Evolutionary conservation across 768 basidiomycete species (phyloP).

Genomic region (Lactarius evosmus): DNA sequence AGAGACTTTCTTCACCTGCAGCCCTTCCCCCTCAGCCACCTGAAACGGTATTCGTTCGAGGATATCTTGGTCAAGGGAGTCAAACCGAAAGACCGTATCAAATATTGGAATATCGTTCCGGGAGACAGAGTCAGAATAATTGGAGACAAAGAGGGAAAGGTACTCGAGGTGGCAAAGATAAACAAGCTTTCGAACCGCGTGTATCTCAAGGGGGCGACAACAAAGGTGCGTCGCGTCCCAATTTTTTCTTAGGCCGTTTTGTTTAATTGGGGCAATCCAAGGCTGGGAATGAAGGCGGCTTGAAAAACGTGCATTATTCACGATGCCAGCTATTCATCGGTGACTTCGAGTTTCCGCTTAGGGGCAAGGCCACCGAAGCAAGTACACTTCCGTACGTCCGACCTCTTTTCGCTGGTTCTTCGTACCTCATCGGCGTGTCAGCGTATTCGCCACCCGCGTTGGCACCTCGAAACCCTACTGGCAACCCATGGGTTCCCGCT

Average conservation of each 20-base stretch:
- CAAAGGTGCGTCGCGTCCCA: conserved; percentile 32
- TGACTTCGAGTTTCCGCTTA: conserved; percentile 56
- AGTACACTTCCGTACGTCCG: conserved; percentile 33
- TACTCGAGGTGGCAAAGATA: conserved; percentile 71
- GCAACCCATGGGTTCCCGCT: conserved; percentile 52
- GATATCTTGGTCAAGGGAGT: conserved; percentile 51
- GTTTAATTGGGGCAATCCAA: conserved; percentile 29
- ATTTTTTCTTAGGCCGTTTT: not conserved
- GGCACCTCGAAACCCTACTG: conserved; percentile 59
- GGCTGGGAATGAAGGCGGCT: conserved; percentile 15
- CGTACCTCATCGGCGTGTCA: conserved; percentile 32
- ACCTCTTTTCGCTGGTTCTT: not conserved
- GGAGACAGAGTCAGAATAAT: conserved; percentile 74
- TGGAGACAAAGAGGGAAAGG: conserved; percentile 54
- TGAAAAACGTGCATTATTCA: conserved; percentile 54
- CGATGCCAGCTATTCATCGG: conserved; percentile 77
- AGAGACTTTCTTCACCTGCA: conserved; percentile 64
- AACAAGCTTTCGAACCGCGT: conserved; percentile 70
- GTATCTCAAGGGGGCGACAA: conserved; percentile 50
- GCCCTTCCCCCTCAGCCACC: conserved; percentile 55
- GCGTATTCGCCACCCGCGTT: conserved; percentile 75
- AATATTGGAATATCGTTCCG: conserved; percentile 85
- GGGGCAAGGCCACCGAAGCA: conserved; percentile 29
- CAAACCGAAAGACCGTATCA: conserved; percentile 65
- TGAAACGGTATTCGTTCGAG: conserved; percentile 42